A percentile compares a stretch with the other conserved stretches of the same genome.
Conservation (phyloP, 129 eudicot genomes). For the Oenanthe sinensis region DNA sequence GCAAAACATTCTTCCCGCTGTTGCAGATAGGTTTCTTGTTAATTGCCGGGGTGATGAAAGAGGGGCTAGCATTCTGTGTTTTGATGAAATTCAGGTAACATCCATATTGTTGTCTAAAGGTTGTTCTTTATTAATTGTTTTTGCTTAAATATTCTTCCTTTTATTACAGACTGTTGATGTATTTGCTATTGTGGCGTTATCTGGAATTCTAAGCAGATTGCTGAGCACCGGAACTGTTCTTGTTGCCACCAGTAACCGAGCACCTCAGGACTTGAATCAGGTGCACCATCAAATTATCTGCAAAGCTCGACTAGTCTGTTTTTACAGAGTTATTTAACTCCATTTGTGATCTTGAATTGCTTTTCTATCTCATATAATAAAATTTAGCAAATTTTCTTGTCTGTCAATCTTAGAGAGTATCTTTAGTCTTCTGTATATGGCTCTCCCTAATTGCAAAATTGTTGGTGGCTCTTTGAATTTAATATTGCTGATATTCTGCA, state of each 20-base stretch:
- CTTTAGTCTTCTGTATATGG: not conserved
- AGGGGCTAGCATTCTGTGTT: slow-evolving; percentile 87
- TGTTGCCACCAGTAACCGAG: slow-evolving; percentile 97
- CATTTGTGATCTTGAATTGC: not conserved
- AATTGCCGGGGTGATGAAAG: slow-evolving; percentile 37
- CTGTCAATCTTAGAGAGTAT: not conserved
- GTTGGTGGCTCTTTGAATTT: not conserved
- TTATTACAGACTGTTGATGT: slow-evolving; percentile 87
- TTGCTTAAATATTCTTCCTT: slow-evolving; percentile 15
- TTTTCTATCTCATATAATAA: not conserved
- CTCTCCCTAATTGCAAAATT: not conserved
- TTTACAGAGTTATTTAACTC: not conserved
- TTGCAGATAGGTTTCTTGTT: slow-evolving; percentile 86
- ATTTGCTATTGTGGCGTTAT: slow-evolving; percentile 91
- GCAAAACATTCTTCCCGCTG: slow-evolving; percentile 94
- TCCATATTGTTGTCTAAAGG: not conserved
- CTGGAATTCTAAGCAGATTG: slow-evolving; percentile 94
- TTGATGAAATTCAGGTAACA: slow-evolving; percentile 93
- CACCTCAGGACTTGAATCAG: slow-evolving; percentile 90
- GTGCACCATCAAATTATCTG: slow-evolving; percentile 18
- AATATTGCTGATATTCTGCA: not conserved
- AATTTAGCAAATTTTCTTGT: not conserved
- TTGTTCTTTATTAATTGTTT: slow-evolving; percentile 1
- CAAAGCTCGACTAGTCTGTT: not conserved
- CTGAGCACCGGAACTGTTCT: slow-evolving; percentile 90